These are phyloP conservation scores for Rhododendron vialii DNA, from an alignment of 148 eudicot species.

Conservation along the genomic window DNA sequence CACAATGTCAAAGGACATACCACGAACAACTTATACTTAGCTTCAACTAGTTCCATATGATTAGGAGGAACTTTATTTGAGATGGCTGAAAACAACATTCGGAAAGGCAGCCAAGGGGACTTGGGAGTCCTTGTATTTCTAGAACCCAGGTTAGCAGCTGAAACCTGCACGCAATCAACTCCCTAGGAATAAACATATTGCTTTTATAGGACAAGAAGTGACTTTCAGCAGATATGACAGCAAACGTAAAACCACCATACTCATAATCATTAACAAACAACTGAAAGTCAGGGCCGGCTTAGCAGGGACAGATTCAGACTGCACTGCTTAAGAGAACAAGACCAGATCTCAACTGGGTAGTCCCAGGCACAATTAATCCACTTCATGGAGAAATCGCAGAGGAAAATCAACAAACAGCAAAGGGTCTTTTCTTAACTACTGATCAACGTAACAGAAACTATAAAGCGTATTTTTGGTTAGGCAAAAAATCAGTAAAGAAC, in stretches of 20 bases:
- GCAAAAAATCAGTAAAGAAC: neutral
- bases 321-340: neutral
- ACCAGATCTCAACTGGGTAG: neutral
- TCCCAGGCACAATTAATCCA: neutral
- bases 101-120: slow-evolving; percentile 85
- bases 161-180: slow-evolving; percentile 5
- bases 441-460: neutral
- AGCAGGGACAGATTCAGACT: neutral
- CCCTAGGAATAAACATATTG: neutral
- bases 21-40: slow-evolving; percentile 44
- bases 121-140: slow-evolving; percentile 40
- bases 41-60: slow-evolving; percentile 47
- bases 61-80: slow-evolving; percentile 42
- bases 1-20: slow-evolving; percentile 28
- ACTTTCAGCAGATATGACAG: neutral
- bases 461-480: neutral
- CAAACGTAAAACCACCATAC: neutral
- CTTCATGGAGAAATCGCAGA: neutral
- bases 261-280: neutral
- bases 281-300: neutral
- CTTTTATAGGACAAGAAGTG: neutral
- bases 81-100: slow-evolving; percentile 60
- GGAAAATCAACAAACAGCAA: neutral
- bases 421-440: neutral
- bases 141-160: slow-evolving; percentile 32